Evolutionary conservation across 768 basidiomycete genomes (phyloP).

Genomic region (Grammothele lineata): DNA sequence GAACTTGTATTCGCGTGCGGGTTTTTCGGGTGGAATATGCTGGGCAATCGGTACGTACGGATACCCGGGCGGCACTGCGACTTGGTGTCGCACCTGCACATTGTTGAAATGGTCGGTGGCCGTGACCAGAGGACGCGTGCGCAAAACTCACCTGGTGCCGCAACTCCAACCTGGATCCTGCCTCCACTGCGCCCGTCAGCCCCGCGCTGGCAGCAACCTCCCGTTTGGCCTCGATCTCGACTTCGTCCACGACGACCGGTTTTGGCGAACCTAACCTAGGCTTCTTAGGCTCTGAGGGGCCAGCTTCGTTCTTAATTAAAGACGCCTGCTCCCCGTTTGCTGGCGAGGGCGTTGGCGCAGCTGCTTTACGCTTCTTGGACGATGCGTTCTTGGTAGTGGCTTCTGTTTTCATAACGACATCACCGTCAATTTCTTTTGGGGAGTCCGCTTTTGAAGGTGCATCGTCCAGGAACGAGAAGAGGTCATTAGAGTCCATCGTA

Average conservation of each 20-base stretch:
- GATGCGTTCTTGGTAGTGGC: constrained; percentile 19
- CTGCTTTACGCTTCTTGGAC: constrained; percentile 43
- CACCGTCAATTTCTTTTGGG: constrained; percentile 32
- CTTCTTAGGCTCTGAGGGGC: constrained; percentile 50
- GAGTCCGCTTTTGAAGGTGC: constrained; percentile 20
- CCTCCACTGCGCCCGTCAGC: constrained; percentile 62
- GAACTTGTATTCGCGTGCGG: constrained; percentile 92
- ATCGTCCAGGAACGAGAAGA: constrained; percentile 68
- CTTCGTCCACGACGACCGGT: constrained; percentile 87
- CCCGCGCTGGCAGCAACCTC: constrained; percentile 90
- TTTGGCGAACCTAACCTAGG: constrained; percentile 56
- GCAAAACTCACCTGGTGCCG: constrained; percentile 63
- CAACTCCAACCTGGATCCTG: constrained; percentile 70
- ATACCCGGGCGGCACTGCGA: constrained; percentile 91
- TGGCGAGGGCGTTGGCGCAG: constrained; percentile 2
- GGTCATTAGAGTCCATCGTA: constrained; percentile 32
- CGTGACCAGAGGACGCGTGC: neutral
- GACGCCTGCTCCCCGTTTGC: constrained; percentile 7
- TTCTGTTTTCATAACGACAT: constrained; percentile 28
- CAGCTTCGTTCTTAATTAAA: constrained; percentile 22
- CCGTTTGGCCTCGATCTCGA: constrained; percentile 90
- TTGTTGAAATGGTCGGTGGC: neutral
- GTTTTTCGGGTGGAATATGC: constrained; percentile 88
- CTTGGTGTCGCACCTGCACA: constrained; percentile 86
- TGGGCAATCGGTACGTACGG: constrained; percentile 86